Evolutionary conservation across 768 basidiomycete species (phyloP).

Genomic region (Podaxis sp.): DNA sequence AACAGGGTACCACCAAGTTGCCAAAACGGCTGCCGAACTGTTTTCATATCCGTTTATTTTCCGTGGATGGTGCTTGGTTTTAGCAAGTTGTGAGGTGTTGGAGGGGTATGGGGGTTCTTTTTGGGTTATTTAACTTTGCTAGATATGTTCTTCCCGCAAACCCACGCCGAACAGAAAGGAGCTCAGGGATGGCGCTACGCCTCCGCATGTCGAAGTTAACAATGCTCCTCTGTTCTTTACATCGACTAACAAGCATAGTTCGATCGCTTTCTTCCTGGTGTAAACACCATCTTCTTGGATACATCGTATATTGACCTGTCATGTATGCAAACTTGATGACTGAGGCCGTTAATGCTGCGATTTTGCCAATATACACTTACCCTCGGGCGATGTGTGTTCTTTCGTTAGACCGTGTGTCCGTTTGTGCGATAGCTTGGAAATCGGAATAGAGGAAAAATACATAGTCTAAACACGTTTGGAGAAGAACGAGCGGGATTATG

Average conservation of each 20-base stretch:
- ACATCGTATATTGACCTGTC: not conserved
- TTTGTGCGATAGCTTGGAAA: constrained; percentile 67
- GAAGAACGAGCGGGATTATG: no score
- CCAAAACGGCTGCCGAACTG: constrained; percentile 75
- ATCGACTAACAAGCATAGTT: constrained; percentile 80
- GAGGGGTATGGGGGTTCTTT: constrained; percentile 50
- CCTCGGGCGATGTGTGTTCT: constrained; percentile 61
- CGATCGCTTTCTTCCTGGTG: constrained; percentile 81
- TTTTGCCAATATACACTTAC: constrained; percentile 80
- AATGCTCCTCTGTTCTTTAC: constrained; percentile 60
- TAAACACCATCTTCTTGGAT: constrained; percentile 27
- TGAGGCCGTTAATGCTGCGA: constrained; percentile 77
- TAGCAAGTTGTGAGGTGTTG: constrained; percentile 38
- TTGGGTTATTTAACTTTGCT: constrained; percentile 72
- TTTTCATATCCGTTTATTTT: constrained; percentile 71
- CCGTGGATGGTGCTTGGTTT: constrained; percentile 67
- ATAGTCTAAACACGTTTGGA: no score
- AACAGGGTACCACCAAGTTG: constrained; percentile 49
- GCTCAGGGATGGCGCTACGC: constrained; percentile 6
- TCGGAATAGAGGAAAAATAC: not conserved
- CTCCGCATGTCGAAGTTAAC: not conserved
- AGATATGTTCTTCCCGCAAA: constrained; percentile 61
- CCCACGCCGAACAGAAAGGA: constrained; percentile 25
- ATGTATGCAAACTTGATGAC: constrained; percentile 84
- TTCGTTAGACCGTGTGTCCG: constrained; percentile 51